phyloP scores from a whole-genome alignment of 176 grass and related monocot genomes.

The Puccinellia tenuiflora region DNA sequence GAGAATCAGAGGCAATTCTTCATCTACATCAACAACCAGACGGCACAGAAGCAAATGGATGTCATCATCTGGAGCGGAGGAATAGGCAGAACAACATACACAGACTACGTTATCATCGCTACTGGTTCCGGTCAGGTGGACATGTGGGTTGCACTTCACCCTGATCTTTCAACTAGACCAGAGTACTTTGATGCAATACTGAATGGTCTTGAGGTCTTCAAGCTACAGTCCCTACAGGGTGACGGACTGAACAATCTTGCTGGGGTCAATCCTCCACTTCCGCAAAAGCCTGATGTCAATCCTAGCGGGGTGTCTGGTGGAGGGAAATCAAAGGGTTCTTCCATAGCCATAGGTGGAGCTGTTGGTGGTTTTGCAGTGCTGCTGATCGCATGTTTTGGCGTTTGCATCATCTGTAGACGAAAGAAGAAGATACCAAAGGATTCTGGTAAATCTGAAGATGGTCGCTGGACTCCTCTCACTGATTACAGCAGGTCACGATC shows the following conservation, averaged over 20 bases:
- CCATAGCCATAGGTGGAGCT: conserved; percentile 19
- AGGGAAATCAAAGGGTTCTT: background rate
- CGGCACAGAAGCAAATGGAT: conserved; percentile 36
- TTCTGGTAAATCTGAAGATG: background rate
- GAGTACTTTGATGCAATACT: conserved; percentile 70
- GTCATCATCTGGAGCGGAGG: conserved; percentile 39
- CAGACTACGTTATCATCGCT: conserved; percentile 29
- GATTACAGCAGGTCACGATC: conserved; percentile 23
- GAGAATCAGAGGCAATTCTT: conserved; percentile 50
- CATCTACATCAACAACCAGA: conserved; percentile 77
- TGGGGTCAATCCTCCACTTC: conserved; percentile 41
- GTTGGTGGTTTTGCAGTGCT: conserved; percentile 23
- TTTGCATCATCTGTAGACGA: conserved; percentile 27
- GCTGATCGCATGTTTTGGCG: conserved; percentile 12
- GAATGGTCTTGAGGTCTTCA: conserved; percentile 82
- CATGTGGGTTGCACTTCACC: conserved; percentile 80
- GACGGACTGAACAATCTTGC: conserved; percentile 22
- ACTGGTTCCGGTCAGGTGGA: conserved; percentile 29
- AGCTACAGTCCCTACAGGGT: conserved; percentile 11
- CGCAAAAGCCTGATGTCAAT: background rate
- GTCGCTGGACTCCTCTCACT: conserved; percentile 32
- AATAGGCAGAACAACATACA: conserved; percentile 39
- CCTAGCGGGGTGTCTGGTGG: background rate
- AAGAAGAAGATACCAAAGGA: conserved; percentile 44
- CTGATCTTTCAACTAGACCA: conserved; percentile 23